Base-by-base conservation (phyloP, 441 rosid species). In the Macaranga tanarius region DNA sequence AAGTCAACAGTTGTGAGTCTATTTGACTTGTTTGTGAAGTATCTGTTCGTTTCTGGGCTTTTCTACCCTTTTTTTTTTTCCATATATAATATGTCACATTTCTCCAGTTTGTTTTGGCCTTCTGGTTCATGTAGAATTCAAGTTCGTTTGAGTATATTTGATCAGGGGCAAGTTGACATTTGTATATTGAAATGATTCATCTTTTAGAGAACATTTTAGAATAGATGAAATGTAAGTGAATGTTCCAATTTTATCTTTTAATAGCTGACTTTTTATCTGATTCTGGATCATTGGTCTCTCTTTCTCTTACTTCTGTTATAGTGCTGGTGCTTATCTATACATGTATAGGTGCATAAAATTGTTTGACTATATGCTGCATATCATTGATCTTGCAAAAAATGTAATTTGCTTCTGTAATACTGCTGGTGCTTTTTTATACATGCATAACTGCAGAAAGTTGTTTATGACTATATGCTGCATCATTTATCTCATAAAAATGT, bases 401-500 rank as follows among this genome's bases (percentile, higher is more conserved):
- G 4, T 68, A 71, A 42, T 22, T 7, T 4, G 38, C 38, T 60
- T 67, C 57, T 42, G 22, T n/a, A 20, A 62, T 44, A 26, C 12
- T 51, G 34, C 34, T 44, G 10, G 12, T 63, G n/a, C 50, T 45
- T 71, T 10, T 13, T 62, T 47, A 38, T 69, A 60, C n/a, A 47
- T 34, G 42, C 25, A 42, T 8, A 42, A 10, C 11, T 7, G 9
- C 23, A 15, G 63, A 7, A 20, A 47, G 38, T 56, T 52, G 61
- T 16, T 44, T 34, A 42, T 44, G 65, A 2, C 16, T 11, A 40
- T 11, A 5, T 48, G 34, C 65, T 47, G 26, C 19, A 34, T 44
- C 19, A 59, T 60, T 69, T 47, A 45, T 23, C 28, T 76, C 60
- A 55, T 10, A 48, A 66, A 34, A n/a, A 58, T 56, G 6, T 68